A percentile compares a stretch with the other conserved stretches of the same genome.
Evolutionary conservation across 768 basidiomycete species (phyloP).

Genomic region (Kwoniella newhampshirensis): DNA sequence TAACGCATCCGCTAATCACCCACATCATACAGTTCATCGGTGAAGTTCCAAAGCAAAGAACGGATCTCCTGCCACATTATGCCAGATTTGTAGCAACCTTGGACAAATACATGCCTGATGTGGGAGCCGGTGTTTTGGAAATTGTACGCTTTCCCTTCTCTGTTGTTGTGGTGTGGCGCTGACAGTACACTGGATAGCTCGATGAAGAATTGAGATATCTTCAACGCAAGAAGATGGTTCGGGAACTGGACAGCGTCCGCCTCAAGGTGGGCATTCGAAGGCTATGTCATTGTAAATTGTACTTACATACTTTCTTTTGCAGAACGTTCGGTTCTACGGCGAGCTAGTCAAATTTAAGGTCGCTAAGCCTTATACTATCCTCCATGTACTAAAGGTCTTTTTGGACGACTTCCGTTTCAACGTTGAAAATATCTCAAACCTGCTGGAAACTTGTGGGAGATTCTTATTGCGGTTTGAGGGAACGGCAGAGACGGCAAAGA

Average conservation of each 20-base stretch:
- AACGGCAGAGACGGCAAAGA: constrained; percentile 78
- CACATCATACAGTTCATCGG: constrained; percentile 60
- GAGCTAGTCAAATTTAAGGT: constrained; percentile 95
- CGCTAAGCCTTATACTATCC: constrained; percentile 83
- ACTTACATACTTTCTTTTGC: neutral
- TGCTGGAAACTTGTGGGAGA: constrained; percentile 90
- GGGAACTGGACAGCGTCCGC: constrained; percentile 80
- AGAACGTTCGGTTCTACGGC: constrained; percentile 86
- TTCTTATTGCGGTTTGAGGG: constrained; percentile 85
- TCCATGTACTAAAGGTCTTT: constrained; percentile 96
- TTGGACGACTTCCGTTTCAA: constrained; percentile 92
- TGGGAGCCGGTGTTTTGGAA: constrained; percentile 77
- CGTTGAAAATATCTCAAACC: constrained; percentile 84
- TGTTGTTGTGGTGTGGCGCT: neutral
- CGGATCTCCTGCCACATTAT: constrained; percentile 90
- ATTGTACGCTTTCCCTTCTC: constrained; percentile 60
- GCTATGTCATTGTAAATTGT: neutral
- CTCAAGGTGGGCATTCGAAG: constrained; percentile 63
- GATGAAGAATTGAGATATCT: constrained; percentile 96
- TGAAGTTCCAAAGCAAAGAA: constrained; percentile 80
- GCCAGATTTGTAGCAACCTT: constrained; percentile 83
- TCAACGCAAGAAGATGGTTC: constrained; percentile 88
- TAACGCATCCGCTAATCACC: neutral
- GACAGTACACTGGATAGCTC: constrained; percentile 59
- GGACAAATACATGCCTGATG: constrained; percentile 88